Conservation (phyloP, 768 basidiomycete genomes). For the Amylocystis lapponica region DNA sequence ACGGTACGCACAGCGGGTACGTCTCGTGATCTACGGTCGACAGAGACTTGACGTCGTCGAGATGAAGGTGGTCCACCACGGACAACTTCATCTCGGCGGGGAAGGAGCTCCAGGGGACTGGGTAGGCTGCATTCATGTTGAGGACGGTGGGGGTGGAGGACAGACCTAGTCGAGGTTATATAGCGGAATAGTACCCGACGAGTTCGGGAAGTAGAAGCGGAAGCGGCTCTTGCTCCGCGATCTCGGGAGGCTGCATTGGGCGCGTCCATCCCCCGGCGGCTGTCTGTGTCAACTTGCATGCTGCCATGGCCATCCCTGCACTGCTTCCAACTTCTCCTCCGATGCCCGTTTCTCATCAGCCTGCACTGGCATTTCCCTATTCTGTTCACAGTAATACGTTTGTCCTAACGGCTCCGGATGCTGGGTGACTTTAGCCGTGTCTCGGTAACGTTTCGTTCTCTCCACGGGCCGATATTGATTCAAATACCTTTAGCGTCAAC, state of each 20-base stretch:
- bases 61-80: slow-evolving; percentile 45
- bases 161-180: background rate
- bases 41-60: slow-evolving; percentile 39
- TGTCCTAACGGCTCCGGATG: too few relatives aligned
- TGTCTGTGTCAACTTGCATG: background rate
- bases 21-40: slow-evolving; percentile 43
- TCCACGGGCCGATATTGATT: too few relatives aligned
- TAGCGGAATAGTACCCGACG: slow-evolving; percentile 12
- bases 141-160: slow-evolving; percentile 5
- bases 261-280: background rate
- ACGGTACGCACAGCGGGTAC: slow-evolving; percentile 51
- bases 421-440: too few relatives aligned
- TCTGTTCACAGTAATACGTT: too few relatives aligned
- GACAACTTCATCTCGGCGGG: slow-evolving; percentile 64
- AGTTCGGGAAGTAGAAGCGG: slow-evolving; percentile 5
- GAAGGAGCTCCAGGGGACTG: slow-evolving; percentile 44
- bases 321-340: too few relatives aligned
- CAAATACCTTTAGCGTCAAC: too few relatives aligned
- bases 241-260: background rate
- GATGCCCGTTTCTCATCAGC: too few relatives aligned
- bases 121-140: slow-evolving; percentile 1
- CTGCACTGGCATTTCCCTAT: too few relatives aligned
- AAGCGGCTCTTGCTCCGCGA: slow-evolving; percentile 3
- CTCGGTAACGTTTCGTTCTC: too few relatives aligned
- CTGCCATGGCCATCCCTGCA: too few relatives aligned